Evolutionary conservation across 148 eudicot species (phyloP).

Genomic region (Salicornia ramosissima): DNA sequence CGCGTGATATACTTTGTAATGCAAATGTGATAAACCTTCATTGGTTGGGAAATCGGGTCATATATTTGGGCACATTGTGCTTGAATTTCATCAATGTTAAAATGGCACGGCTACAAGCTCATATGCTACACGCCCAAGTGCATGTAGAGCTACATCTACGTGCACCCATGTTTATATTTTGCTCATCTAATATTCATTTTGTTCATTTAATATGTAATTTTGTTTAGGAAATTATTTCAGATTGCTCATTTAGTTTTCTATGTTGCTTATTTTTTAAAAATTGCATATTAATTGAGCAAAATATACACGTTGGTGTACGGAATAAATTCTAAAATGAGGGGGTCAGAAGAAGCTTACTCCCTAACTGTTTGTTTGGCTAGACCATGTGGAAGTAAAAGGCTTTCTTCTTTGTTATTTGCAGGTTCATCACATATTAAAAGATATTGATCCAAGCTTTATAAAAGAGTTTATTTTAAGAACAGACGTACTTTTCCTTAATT

Average conservation of each 20-base stretch:
- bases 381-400: constrained; percentile 4
- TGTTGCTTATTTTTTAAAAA: too few species aligned
- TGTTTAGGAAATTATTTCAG: too few species aligned
- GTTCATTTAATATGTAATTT: too few species aligned
- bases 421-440: constrained; percentile 56
- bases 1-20: constrained; percentile 2
- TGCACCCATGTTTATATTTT: too few species aligned
- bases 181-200: too few species aligned
- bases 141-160: too few species aligned
- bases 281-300: too few species aligned
- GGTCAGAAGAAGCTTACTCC: not conserved
- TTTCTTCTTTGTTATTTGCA: constrained; percentile 27
- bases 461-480: constrained; percentile 43
- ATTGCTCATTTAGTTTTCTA: too few species aligned
- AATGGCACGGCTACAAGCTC: too few species aligned
- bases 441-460: constrained; percentile 50
- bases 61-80: not conserved
- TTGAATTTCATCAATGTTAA: not conserved
- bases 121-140: too few species aligned
- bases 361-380: not conserved
- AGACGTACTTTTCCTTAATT: constrained; percentile 52
- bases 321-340: too few species aligned
- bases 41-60: constrained; percentile 6
- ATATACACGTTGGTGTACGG: too few species aligned
- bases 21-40: not conserved